A percentile compares a stretch with the other conserved stretches of the same genome.
phyloP scores from a whole-genome alignment of 805 yeast species.

The Saturnispora gosingensis region DNA sequence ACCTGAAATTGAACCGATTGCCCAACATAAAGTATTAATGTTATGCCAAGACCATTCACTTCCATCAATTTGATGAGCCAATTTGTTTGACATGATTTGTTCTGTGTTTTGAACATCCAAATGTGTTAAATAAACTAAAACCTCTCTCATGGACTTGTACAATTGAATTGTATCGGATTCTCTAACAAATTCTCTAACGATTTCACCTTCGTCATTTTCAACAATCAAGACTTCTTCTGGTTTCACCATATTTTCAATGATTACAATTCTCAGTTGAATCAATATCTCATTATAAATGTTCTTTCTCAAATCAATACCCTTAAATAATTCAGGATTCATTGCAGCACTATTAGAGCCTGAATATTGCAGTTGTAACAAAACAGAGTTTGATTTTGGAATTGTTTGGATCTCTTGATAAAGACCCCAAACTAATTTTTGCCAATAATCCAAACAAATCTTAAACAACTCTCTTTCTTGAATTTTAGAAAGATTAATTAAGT shows the following conservation, averaged over 20 bases:
- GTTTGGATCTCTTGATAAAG: conserved; percentile 80
- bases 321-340: conserved; percentile 68
- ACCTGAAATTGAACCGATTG: conserved; percentile 97
- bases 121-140: conserved; percentile 89
- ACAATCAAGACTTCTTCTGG: conserved; percentile 97
- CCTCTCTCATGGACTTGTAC: conserved; percentile 93
- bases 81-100: conserved; percentile 82
- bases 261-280: conserved; percentile 79
- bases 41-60: conserved; percentile 99
- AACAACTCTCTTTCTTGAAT: conserved; percentile 94
- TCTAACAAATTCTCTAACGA: conserved; percentile 92
- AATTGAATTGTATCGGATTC: conserved; percentile 95
- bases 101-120: conserved; percentile 92
- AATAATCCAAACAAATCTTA: conserved; percentile 91
- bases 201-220: conserved; percentile 98
- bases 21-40: conserved; percentile 97
- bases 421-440: conserved; percentile 79
- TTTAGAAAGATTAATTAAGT: conserved; percentile 74
- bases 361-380: conserved; percentile 60
- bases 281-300: conserved; percentile 73
- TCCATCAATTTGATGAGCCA: conserved; percentile 89
- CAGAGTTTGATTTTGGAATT: conserved; percentile 65
- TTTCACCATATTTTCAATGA: conserved; percentile 94
- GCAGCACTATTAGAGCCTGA: conserved; percentile 70
- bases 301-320: conserved; percentile 75